A percentile compares a stretch with the other conserved stretches of the same genome.
These are phyloP conservation scores for Syzygium syzygioides DNA, from an alignment of 441 rosid genomes.

Conservation along the genomic window DNA sequence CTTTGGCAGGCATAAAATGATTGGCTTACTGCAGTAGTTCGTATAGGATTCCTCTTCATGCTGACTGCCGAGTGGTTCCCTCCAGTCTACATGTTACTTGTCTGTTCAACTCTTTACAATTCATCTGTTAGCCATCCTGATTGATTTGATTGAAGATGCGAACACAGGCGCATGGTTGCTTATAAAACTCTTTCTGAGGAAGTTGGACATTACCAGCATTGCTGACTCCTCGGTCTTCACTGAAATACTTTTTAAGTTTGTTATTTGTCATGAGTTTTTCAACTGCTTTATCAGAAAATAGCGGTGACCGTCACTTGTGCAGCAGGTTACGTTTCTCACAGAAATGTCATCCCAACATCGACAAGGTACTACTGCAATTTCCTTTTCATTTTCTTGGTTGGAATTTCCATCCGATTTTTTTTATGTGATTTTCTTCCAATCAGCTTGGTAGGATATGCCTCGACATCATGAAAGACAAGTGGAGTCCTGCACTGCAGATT, in stretches of 20 bases:
- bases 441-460: conserved; percentile 98
- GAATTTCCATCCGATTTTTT: not conserved
- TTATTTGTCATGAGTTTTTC: not conserved
- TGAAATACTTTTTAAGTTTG: not conserved
- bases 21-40: not conserved
- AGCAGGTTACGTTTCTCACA: conserved; percentile 89
- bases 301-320: not conserved
- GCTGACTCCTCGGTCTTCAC: not conserved
- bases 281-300: not conserved
- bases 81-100: not conserved
- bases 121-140: not conserved
- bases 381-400: not conserved
- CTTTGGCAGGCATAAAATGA: not conserved
- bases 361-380: conserved; percentile 30
- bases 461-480: conserved; percentile 94
- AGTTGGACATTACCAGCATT: not conserved
- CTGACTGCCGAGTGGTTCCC: not conserved
- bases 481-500: conserved; percentile 98
- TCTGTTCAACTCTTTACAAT: not conserved
- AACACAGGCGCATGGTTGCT: not conserved
- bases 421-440: not conserved
- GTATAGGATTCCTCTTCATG: not conserved
- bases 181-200: not conserved
- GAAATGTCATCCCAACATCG: conserved; percentile 88
- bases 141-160: not conserved